Percentiles rank a stretch among this genome's conserved stretches.
Conservation (phyloP, 352 stramenopile genomes). For the Pythium scleroteichum region DNA sequence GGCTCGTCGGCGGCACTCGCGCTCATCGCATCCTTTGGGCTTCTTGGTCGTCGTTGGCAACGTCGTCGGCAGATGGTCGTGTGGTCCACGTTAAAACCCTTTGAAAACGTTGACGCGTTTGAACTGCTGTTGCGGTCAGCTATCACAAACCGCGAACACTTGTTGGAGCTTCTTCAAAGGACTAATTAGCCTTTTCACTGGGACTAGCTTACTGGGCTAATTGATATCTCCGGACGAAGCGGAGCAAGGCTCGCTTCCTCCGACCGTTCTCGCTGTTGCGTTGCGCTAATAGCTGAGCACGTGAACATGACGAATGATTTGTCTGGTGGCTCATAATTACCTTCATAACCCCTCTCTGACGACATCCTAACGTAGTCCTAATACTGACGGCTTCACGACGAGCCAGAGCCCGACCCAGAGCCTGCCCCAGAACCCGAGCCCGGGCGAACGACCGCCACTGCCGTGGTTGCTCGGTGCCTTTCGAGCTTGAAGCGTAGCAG, state of each 20-base stretch:
- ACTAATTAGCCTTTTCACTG: too few relatives aligned
- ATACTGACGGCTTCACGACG: conserved; percentile 8
- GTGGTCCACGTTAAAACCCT: conserved; percentile 7
- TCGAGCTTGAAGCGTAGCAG: conserved; percentile 61
- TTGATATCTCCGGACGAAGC: too few relatives aligned
- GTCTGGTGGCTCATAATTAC: neutral
- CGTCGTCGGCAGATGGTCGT: neutral
- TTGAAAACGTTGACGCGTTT: neutral
- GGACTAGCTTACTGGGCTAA: too few relatives aligned
- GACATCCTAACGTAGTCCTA: conserved; percentile 3
- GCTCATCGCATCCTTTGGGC: conserved; percentile 6
- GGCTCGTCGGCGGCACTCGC: conserved; percentile 13
- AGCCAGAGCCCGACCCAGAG: conserved; percentile 1
- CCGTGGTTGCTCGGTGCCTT: conserved; percentile 34
- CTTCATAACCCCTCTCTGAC: neutral
- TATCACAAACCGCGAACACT: conserved; percentile 14
- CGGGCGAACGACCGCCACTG: conserved; percentile 1
- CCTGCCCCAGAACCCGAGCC: conserved; percentile 5
- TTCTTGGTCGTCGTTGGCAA: neutral
- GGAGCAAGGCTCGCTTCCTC: neutral
- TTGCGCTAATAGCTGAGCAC: too few relatives aligned
- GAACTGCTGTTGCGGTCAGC: neutral
- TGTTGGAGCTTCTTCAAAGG: neutral
- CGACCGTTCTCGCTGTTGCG: conserved; percentile 8
- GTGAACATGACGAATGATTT: too few relatives aligned